Conservation (phyloP, 805 yeast genomes). For the Starmera quercuum region DNA sequence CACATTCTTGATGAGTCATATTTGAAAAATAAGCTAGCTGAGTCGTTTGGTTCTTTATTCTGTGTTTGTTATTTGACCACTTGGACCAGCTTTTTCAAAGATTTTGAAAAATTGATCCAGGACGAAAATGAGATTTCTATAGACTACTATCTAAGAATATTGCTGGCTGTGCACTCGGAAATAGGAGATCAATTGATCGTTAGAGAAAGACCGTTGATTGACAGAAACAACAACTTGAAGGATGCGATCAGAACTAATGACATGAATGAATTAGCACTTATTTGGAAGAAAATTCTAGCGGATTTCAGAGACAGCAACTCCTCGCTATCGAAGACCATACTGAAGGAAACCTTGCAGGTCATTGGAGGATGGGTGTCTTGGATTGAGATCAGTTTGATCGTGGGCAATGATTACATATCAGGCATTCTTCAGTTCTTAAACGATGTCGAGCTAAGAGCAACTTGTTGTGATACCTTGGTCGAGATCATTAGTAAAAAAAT, state of each 20-base stretch:
- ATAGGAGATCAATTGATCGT: conserved; percentile 87
- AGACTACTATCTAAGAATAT: conserved; percentile 71
- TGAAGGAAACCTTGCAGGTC: conserved; percentile 51
- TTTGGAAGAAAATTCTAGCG: conserved; percentile 59
- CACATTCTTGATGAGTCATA: conserved; percentile 28
- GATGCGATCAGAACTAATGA: conserved; percentile 77
- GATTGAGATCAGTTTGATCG: conserved; percentile 37
- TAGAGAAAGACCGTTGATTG: conserved; percentile 53
- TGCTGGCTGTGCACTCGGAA: conserved; percentile 75
- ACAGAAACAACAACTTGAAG: conserved; percentile 65
- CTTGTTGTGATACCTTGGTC: conserved; percentile 35
- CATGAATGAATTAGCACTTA: conserved; percentile 51
- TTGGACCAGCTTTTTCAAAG: conserved; percentile 46
- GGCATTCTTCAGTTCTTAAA: conserved; percentile 5
- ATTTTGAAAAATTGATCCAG: conserved; percentile 31
- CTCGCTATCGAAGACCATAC: conserved; percentile 33
- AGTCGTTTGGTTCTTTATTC: conserved; percentile 45
- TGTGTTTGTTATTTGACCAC: conserved; percentile 36
- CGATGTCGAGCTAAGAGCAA: conserved; percentile 6
- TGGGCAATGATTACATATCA: conserved; percentile 17
- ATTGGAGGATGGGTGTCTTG: conserved; percentile 88
- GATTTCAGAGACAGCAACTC: conserved; percentile 23
- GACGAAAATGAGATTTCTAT: conserved; percentile 20
- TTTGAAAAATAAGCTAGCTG: conserved; percentile 50
- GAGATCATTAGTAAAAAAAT: conserved; percentile 73